Evolutionary conservation across 1,139 yeast genomes (phyloP).

Genomic region (Suhomyces coccinellae): DNA sequence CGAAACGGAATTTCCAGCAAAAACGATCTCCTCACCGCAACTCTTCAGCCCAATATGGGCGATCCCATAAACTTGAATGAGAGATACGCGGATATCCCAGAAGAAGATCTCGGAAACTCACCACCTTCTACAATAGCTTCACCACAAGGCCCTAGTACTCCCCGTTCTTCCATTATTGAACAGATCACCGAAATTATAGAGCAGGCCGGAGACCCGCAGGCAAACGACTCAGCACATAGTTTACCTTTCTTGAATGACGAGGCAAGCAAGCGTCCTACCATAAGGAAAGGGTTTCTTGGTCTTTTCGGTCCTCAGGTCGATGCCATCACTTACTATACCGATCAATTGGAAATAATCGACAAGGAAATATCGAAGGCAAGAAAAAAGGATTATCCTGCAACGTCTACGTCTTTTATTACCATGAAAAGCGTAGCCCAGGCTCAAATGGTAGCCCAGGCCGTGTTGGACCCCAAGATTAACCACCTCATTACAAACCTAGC

Average conservation of each 20-base stretch:
- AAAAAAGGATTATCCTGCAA: slow-evolving; percentile 61
- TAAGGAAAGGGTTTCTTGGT: slow-evolving; percentile 53
- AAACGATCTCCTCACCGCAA: slow-evolving; percentile 30
- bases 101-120: slow-evolving; percentile 11
- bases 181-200: slow-evolving; percentile 21
- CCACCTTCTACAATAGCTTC: not conserved
- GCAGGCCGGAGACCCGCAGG: slow-evolving; percentile 7
- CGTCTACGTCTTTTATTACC: slow-evolving; percentile 70
- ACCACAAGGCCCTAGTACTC: slow-evolving; percentile 6
- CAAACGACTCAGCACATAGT: slow-evolving; percentile 19
- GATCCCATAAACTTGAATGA: slow-evolving; percentile 26
- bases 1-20: slow-evolving; percentile 32
- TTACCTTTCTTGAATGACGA: slow-evolving; percentile 34
- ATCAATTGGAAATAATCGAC: slow-evolving; percentile 57
- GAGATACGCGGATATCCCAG: slow-evolving; percentile 10
- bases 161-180: slow-evolving; percentile 19
- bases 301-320: slow-evolving; percentile 60
- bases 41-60: slow-evolving; percentile 31
- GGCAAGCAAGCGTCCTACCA: slow-evolving; percentile 47
- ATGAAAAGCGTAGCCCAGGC: slow-evolving; percentile 86
- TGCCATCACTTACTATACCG: slow-evolving; percentile 61
- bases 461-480: slow-evolving; percentile 74
- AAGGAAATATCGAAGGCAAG: slow-evolving; percentile 57
- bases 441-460: slow-evolving; percentile 88
- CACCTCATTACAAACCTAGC: slow-evolving; percentile 74